phyloP scores from a whole-genome alignment of 768 basidiomycete genomes.

The Collybia nuda region DNA sequence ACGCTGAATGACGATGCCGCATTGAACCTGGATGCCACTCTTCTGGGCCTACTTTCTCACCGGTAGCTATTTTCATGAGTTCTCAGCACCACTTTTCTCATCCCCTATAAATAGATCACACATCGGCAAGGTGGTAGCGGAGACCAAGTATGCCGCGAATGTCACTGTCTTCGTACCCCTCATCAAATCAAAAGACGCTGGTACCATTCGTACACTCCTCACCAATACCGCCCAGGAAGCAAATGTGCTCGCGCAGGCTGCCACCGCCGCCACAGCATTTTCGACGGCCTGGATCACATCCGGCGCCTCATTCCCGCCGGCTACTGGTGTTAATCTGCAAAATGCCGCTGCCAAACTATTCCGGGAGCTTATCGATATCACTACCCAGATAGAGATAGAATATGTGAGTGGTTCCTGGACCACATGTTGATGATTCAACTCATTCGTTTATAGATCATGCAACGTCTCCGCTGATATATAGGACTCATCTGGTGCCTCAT shows the following conservation, averaged over 20 bases:
- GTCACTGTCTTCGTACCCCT: constrained; percentile 1
- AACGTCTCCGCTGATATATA: too few relatives aligned
- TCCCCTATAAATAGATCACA: neutral
- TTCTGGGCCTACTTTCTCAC: constrained; percentile 10
- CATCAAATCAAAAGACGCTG: constrained; percentile 1
- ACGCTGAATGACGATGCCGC: neutral
- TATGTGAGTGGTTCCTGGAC: neutral
- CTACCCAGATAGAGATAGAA: constrained; percentile 9
- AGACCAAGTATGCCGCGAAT: constrained; percentile 8
- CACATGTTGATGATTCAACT: too few relatives aligned
- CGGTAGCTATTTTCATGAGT: neutral
- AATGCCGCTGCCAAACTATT: constrained; percentile 1
- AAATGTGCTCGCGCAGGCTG: constrained; percentile 4
- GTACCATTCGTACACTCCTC: constrained; percentile 3
- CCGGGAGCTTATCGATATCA: constrained; percentile 11
- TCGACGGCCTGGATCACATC: constrained; percentile 3
- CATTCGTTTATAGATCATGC: too few relatives aligned
- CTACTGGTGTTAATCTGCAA: constrained; percentile 1
- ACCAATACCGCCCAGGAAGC: constrained; percentile 9
- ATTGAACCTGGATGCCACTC: constrained; percentile 7
- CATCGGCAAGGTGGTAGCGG: constrained; percentile 12
- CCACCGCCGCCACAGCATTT: neutral
- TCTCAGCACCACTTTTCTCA: too few relatives aligned
- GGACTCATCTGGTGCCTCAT: too few relatives aligned
- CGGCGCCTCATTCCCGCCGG: neutral